phyloP scores from a whole-genome alignment of 345 rosid genomes.

The Pugionium cornutum region DNA sequence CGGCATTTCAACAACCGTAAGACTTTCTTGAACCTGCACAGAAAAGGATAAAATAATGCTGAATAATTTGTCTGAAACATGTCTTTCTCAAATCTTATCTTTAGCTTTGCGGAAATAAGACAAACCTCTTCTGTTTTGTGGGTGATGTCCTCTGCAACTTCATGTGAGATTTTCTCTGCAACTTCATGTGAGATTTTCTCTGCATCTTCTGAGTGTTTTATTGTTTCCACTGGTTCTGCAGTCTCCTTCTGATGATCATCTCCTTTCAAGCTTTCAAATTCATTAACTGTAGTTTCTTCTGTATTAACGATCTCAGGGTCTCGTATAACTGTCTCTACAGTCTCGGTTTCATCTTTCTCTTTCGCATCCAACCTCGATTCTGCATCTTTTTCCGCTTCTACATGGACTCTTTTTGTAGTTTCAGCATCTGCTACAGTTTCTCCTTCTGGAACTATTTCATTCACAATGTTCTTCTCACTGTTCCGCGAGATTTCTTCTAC shows the following conservation, averaged over 20 bases:
- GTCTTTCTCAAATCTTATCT: not conserved
- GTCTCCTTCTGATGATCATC: not conserved
- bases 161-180: slow-evolving; percentile 16
- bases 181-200: slow-evolving; percentile 8
- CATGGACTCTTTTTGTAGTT: slow-evolving; percentile 11
- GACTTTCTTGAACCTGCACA: slow-evolving; percentile 10
- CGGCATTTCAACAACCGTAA: not conserved
- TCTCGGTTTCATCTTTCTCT: slow-evolving; percentile 13
- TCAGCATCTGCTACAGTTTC: slow-evolving; percentile 5
- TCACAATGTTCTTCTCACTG: not conserved
- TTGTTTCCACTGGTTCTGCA: slow-evolving; percentile 12
- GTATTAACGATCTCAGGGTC: slow-evolving; percentile 1
- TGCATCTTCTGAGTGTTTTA: not conserved
- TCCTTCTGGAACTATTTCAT: slow-evolving; percentile 15
- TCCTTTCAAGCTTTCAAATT: slow-evolving; percentile 7
- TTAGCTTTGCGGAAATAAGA: slow-evolving; percentile 16
- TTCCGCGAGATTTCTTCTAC: slow-evolving; percentile 19
- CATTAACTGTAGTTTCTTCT: slow-evolving; percentile 18
- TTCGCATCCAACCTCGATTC: not conserved
- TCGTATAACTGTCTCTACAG: not conserved
- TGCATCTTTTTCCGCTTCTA: slow-evolving; percentile 15
- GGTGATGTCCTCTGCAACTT: not conserved
- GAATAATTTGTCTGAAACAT: not conserved
- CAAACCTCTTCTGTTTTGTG: slow-evolving; percentile 27
- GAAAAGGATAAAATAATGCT: not conserved